Percentiles rank a stretch among this genome's conserved stretches.
Evolutionary conservation across 176 grass and related monocot genomes (phyloP).

Genomic region (Zoysia pacifica): DNA sequence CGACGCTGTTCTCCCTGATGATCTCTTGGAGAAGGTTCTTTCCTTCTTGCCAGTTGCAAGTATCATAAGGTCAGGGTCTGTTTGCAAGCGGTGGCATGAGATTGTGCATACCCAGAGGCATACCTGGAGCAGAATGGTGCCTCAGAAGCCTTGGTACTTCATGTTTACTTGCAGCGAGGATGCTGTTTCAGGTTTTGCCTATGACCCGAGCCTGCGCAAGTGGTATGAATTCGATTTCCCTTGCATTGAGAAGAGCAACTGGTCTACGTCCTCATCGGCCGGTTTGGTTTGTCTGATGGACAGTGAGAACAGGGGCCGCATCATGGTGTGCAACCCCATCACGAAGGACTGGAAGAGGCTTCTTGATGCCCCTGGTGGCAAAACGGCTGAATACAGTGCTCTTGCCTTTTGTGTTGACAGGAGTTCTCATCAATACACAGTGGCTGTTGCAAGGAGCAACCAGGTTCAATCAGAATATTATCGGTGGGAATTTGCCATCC

Average conservation of each 20-base stretch:
- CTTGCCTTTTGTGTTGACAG: slow-evolving; percentile 59
- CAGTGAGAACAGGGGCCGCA: slow-evolving; percentile 60
- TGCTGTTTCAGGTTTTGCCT: slow-evolving; percentile 58
- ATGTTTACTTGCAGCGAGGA: slow-evolving; percentile 85
- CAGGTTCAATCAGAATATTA: slow-evolving; percentile 66
- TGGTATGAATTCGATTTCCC: slow-evolving; percentile 88
- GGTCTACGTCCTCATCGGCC: slow-evolving; percentile 72
- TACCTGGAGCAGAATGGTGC: slow-evolving; percentile 50
- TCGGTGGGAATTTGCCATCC: slow-evolving; percentile 73
- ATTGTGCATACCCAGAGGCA: slow-evolving; percentile 51
- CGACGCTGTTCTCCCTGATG: slow-evolving; percentile 62
- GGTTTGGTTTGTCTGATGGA: slow-evolving; percentile 87
- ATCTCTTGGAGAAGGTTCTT: slow-evolving; percentile 83
- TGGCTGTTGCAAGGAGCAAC: slow-evolving; percentile 69
- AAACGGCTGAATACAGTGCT: slow-evolving; percentile 73
- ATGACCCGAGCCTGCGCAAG: slow-evolving; percentile 61
- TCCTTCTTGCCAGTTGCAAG: slow-evolving; percentile 73
- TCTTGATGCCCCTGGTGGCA: slow-evolving; percentile 51
- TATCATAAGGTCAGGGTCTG: slow-evolving; percentile 70
- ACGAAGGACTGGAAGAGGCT: slow-evolving; percentile 69
- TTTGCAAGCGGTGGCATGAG: slow-evolving; percentile 83
- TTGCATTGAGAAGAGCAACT: slow-evolving; percentile 86
- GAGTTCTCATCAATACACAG: slow-evolving; percentile 58
- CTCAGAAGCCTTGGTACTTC: slow-evolving; percentile 97
- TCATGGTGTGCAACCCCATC: slow-evolving; percentile 83